Evolutionary conservation across 371 early-diverging fungal species (phyloP), one percentile per base, ranked within the genome.

Genomic region (Mycotypha africana): DNA sequence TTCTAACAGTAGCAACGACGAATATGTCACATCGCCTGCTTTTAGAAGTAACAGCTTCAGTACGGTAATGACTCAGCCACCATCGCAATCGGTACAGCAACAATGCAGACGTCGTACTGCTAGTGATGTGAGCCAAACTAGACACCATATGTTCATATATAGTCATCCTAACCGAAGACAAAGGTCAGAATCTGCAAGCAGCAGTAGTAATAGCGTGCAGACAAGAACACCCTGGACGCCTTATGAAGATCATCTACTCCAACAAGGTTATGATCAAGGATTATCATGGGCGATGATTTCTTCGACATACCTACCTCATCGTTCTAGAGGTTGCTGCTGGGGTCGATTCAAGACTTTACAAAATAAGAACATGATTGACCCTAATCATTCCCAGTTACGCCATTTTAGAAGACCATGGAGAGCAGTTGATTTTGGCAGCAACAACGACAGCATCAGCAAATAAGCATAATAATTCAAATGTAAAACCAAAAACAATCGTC

Each of bases 301-400:
- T 32, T 58, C 73, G 5, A 69, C 64, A 3, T 73, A 73, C 38
- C 58, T 73, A 2, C 67, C 73, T 2, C 69, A 67, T 38, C 57
- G 73, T 23, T 73, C 73, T 8, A 61, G 73, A 47, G 73, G 73
- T 0, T 73, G 73, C 28, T 73, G 73, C 45, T 73, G 73, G 73
- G 73, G 73, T 5, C 55, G 73, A 8, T 73, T 66, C 46, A 73
- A 73, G 38, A 69, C 73, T 9, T 33, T 73, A n/a, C 73, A 73
- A 46, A 58, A 47, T 17, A 59, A 59, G 28, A 59, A 59, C 15
- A 38, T 59, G 47, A 37, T 54, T 6, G 55, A 59, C 51, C 42
- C 53, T 19, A 53, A n/a, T 33, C 60, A 59, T n/a, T 39, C 50
- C 23, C 57, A 56, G 28, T 45, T 51, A 44, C 50, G 60, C 30